Evolutionary conservation across 2,329 filamentous ascomycete species (phyloP).

Genomic region (Aspergillus oerlinghausenensis): DNA sequence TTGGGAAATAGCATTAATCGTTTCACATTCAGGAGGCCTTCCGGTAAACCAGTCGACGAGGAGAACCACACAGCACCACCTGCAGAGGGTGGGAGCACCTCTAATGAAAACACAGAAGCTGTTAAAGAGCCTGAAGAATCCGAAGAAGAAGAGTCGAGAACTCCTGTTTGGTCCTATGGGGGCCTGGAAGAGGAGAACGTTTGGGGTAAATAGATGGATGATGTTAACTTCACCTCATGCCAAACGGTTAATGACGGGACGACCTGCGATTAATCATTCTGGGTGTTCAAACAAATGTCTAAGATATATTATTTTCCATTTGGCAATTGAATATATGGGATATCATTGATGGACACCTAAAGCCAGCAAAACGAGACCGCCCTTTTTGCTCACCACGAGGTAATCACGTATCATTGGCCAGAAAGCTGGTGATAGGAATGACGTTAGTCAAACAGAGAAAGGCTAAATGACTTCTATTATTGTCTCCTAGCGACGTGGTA

Average conservation of each 20-base stretch:
- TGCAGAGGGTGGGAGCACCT: constrained; percentile 2
- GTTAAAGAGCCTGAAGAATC: not conserved
- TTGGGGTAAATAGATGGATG: constrained; percentile 24
- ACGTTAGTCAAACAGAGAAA: not conserved
- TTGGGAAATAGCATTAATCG: not conserved
- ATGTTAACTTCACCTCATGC: not conserved
- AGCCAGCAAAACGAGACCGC: not conserved
- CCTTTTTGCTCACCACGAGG: not conserved
- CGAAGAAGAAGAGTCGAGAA: constrained; percentile 11
- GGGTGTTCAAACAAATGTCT: not conserved
- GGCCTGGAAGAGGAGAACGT: constrained; percentile 37
- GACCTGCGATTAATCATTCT: not conserved
- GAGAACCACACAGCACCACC: constrained; percentile 8
- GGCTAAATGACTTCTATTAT: not conserved
- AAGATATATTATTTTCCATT: not conserved
- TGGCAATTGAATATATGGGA: not conserved
- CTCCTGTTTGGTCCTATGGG: constrained; percentile 24
- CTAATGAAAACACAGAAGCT: constrained; percentile 14
- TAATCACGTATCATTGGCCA: not conserved
- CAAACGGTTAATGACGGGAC: not conserved
- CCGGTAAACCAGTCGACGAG: constrained; percentile 27
- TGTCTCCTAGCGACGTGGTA: not conserved
- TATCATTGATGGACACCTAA: not conserved
- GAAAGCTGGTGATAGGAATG: not conserved
- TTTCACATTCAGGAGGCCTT: constrained; percentile 24